Conservation (phyloP, 768 basidiomycete species). For the Lentinula edodes region DNA sequence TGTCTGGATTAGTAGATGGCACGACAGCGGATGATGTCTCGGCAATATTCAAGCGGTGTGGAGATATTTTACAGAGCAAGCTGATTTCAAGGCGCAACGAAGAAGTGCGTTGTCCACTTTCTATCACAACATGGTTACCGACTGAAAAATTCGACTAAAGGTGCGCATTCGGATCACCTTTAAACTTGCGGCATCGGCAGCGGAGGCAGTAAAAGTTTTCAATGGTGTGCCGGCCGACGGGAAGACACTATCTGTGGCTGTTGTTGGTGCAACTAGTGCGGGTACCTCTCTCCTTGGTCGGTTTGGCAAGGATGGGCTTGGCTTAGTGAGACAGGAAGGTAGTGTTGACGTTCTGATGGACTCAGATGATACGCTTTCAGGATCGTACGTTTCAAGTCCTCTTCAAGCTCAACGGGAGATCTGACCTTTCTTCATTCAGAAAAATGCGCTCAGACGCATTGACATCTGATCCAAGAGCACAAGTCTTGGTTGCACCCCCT, state of each 20-base stretch:
- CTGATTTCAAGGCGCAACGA: conserved; percentile 15
- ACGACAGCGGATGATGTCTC: conserved; percentile 82
- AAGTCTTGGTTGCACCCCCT: conserved; percentile 63
- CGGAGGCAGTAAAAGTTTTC: conserved; percentile 67
- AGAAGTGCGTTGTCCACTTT: conserved; percentile 6
- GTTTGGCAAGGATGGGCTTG: conserved; percentile 50
- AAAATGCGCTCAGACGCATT: conserved; percentile 86
- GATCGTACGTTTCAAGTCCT: conserved; percentile 45
- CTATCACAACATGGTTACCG: neutral
- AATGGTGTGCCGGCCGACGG: conserved; percentile 82
- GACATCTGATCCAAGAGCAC: conserved; percentile 59
- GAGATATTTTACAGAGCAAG: conserved; percentile 43
- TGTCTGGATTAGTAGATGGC: conserved; percentile 66
- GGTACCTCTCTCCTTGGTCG: conserved; percentile 51
- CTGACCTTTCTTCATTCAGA: conserved; percentile 29
- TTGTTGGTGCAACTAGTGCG: conserved; percentile 51
- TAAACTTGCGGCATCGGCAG: conserved; percentile 56
- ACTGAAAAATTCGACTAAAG: conserved; percentile 18
- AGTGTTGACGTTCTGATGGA: conserved; percentile 61
- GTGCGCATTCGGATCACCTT: conserved; percentile 70
- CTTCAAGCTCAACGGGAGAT: neutral
- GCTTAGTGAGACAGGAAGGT: conserved; percentile 46
- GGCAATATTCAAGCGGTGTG: conserved; percentile 82
- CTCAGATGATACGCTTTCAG: conserved; percentile 29
- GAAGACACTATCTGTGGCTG: conserved; percentile 56